Evolutionary conservation across 2,329 filamentous ascomycete genomes (phyloP), one percentile per base, ranked within the genome.

Genomic region (Blumeriella jaapii): DNA sequence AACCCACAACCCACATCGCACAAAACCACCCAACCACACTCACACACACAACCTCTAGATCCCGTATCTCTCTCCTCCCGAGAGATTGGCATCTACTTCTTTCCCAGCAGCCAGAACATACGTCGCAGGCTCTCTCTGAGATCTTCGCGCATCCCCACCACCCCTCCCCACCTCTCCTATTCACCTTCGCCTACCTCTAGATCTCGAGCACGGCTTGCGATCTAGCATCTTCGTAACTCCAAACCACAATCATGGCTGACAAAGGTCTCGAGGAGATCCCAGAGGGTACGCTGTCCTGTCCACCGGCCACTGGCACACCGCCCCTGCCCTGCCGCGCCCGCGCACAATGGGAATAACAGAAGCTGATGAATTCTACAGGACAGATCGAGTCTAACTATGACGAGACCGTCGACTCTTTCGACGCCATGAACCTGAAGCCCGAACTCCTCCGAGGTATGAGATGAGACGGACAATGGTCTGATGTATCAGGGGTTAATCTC

Each of bases 371-470:
- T 40, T 33, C 32, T 24, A 18, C 63, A 94, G 89, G 81, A 68
- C 86, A 93, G 72, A 98, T 98, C 75, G 93, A 98, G 77, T 94
- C 87, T 62, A 98, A 98, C 84, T 98, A 96, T 72, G 91, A 98
- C 76, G 87, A 96, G 77, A 87, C 89, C 59, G 89, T 91, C 67
- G 93, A 98, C 69, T 94, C 86, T 45, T 98, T 98, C 69, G 91
- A 98, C 68, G 75, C 87, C 57, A 98, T 98, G 91, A 80, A 78
- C 69, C 77, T 98, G 59, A 94, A 93, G 78, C 61, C 85, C 50
- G 91, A 98, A 74, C 82, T 98, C 60, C 85, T 98, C 61, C 86
- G 91, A 69, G 91, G 76, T 78, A 71, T 66, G 71, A 70, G 44
- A 24, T 26, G 29, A 39, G 19, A 29, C 42, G 31, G 35, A 34